Base-by-base conservation (phyloP, 1,284 basidiomycete species). In the Baeospora myosura region DNA sequence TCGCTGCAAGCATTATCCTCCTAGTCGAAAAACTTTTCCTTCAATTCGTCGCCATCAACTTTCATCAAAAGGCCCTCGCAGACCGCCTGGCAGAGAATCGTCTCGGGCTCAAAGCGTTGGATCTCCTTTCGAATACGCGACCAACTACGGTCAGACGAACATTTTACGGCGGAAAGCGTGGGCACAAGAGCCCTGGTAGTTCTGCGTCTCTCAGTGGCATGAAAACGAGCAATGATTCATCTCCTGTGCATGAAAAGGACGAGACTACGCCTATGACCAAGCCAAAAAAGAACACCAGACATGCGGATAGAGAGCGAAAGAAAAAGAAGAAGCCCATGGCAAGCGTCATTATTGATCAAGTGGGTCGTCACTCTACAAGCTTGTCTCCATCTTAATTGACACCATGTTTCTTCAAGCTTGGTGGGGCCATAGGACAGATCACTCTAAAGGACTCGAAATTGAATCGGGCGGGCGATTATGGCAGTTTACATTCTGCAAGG, bases 31-130 rank as follows among this genome's bases (percentile, higher is more conserved):
- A 88, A 53, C 57, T 83, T 30, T 78, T 82, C 56, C 59, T 88
- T 22, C 80, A 77, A 50, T 79, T 81, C 49, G 74, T 86, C 32
- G 82, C 83, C n/a, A 86, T 86, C 61, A 80, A 76, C 51, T 87
- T 87, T 55, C 84, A 87, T 56, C 68, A 76, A 49, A 81, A 74
- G 49, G 83, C 84, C 4, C 71, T 87, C 21, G 76, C 81, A 16
- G 84, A 87, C 41, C 77, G 83, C 36, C 61, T 87, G 16, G 65
- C 68, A 3, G 83, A 86, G 56, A 87, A 87, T 51, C 71, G 71
- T 21, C 61, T 81, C 25, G 84, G 78, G 11, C 64, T 87, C 22
- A 77, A 72, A 51, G 81, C 79, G 1, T 67, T 87, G 14, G 83
- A 87, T 55, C 66, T 69, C 17, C 68, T 87, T 17, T 83, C 81